Evolutionary conservation across 106 monocot species (phyloP).

Genomic region (Dactylorhiza incarnata): DNA sequence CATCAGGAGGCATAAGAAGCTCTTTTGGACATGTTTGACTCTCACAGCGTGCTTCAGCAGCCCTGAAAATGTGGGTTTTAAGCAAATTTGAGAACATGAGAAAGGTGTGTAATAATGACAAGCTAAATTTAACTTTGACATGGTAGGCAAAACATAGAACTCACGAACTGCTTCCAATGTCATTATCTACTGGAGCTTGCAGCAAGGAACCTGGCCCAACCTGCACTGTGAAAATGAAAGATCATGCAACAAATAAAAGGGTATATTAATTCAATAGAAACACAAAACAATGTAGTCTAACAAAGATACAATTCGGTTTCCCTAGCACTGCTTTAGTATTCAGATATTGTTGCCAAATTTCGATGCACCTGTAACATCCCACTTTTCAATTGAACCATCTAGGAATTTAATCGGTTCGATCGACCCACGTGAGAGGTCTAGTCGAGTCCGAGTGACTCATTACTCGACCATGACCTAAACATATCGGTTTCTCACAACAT

Average conservation of each 20-base stretch:
- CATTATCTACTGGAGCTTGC: constrained; percentile 76
- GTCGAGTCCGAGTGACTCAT: too few relatives aligned
- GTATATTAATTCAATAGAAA: constrained; percentile 2
- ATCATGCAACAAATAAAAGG: background rate
- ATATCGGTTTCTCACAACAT: too few relatives aligned
- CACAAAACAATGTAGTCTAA: background rate
- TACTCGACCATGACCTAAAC: too few relatives aligned
- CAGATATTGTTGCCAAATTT: background rate
- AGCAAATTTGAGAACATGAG: background rate
- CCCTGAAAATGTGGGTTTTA: constrained; percentile 39
- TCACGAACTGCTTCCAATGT: constrained; percentile 62
- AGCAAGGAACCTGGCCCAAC: constrained; percentile 80
- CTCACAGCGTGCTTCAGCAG: constrained; percentile 45
- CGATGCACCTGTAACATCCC: background rate
- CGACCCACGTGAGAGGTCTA: too few relatives aligned
- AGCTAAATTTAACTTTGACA: background rate
- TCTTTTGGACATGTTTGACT: constrained; percentile 82
- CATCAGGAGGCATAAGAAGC: constrained; percentile 83
- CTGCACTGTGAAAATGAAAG: constrained; percentile 31
- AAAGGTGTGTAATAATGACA: background rate
- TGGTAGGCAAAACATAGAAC: constrained; percentile 13
- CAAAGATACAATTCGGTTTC: background rate
- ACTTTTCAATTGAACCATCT: too few relatives aligned
- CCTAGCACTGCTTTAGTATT: background rate
- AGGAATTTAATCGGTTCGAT: too few relatives aligned